These are phyloP conservation scores for Nadsonia fulvescens DNA, from an alignment of 805 yeast species.

Conservation along the genomic window DNA sequence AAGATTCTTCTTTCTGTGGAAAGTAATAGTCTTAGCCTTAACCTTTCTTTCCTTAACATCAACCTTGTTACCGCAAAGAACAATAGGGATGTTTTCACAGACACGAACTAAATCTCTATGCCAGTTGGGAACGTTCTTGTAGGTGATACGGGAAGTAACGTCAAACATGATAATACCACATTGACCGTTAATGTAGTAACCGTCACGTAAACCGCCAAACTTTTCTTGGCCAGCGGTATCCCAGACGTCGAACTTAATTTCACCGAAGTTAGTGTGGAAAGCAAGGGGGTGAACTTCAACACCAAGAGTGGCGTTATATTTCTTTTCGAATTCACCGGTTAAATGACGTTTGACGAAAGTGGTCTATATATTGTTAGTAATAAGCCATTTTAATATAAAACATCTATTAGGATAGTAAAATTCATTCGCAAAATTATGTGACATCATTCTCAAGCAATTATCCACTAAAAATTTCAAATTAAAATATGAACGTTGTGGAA, in stretches of 20 bases:
- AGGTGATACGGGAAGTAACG: slow-evolving; percentile 97
- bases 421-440: neutral
- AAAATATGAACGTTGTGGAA: too few species aligned
- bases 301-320: slow-evolving; percentile 97
- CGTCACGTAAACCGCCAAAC: slow-evolving; percentile 99
- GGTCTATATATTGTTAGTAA: slow-evolving; percentile 31
- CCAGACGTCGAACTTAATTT: slow-evolving; percentile 98
- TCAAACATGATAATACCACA: slow-evolving; percentile 99
- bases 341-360: slow-evolving; percentile 98
- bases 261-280: slow-evolving; percentile 96
- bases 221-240: slow-evolving; percentile 99
- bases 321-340: slow-evolving; percentile 96
- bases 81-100: slow-evolving; percentile 98
- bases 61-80: slow-evolving; percentile 97
- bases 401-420: neutral
- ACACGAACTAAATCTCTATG: slow-evolving; percentile 99
- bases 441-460: too few species aligned
- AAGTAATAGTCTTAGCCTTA: slow-evolving; percentile 98
- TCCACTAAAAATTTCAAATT: too few species aligned
- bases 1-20: slow-evolving; percentile 99
- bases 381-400: neutral
- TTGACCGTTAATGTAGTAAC: slow-evolving; percentile 98
- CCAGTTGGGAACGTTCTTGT: slow-evolving; percentile 99
- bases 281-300: slow-evolving; percentile 98
- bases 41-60: slow-evolving; percentile 99